Base-by-base conservation (phyloP, 164 flowering plant species). In the Stephania yunnanensis region DNA sequence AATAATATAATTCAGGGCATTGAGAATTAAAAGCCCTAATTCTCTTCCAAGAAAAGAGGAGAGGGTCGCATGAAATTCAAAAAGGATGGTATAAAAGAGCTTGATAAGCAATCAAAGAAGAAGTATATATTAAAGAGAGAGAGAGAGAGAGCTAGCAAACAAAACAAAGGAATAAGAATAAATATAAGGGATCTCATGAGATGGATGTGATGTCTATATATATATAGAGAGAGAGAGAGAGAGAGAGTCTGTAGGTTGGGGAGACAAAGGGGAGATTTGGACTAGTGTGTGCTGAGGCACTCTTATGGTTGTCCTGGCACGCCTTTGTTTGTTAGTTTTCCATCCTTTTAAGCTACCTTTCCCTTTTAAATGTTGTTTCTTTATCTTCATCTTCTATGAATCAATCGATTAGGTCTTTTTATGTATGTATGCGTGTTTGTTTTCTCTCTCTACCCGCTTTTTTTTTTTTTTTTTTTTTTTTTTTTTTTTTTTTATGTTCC, bases 401-500 rank as follows among this genome's bases (percentile, higher is more conserved):
- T 50, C 6, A 50, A 50, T 50, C 15, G 15, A 50, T 50, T 50
- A 50, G 15, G 12, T 50, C 10, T 50, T 50, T 50, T 50, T 13
- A 9, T 50, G 10, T 50, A 50, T 50, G 42, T 50, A 7, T 50
- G 11, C 20, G 13, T 2, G 6, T 58, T 0, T 58, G 22, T 20
- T 65, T 17, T 20, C 20, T 52, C 70, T 25, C 69, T 61, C 22
- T 65, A 58, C 29, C 68, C 31, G 25, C 68, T 29, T 8, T 65
- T 22, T 65, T 2, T 9, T 20, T 31, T 15, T 73, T 44, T 31
- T 31, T 1, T 31, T 31, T 31, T 31, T n/a, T n/a, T n/a, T 29
- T 8, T 65, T 22, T 65, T 2, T 9, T 36, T 2, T 36, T 36
- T 36, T 36, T 36, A 36, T 36, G 42, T 81, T 52, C 82, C 87